Percentiles rank a stretch among this genome's conserved stretches.
Evolutionary conservation across 805 yeast species (phyloP).

Genomic region (Zygoascus biomembranicola): DNA sequence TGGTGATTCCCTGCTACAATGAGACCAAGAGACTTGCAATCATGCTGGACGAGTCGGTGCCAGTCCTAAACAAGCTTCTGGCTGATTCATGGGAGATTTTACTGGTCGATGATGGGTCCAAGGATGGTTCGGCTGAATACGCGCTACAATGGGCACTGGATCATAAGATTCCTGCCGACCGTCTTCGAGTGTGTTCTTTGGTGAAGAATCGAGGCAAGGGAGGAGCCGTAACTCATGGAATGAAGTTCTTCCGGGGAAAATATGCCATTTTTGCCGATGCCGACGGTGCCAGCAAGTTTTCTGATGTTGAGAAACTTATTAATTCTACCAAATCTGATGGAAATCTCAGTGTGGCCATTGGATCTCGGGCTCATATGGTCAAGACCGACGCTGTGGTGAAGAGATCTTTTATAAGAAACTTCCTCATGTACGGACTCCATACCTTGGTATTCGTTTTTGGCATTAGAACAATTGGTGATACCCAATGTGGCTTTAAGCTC

Average conservation of each 20-base stretch:
- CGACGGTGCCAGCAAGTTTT: constrained; percentile 86
- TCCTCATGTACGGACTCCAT: constrained; percentile 89
- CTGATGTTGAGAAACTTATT: constrained; percentile 52
- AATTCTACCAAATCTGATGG: constrained; percentile 29
- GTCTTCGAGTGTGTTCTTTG: constrained; percentile 62
- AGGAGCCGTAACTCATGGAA: constrained; percentile 94
- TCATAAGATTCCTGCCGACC: constrained; percentile 46
- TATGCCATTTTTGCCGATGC: constrained; percentile 90
- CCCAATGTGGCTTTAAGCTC: constrained; percentile 96
- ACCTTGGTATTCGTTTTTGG: constrained; percentile 83
- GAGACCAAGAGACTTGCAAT: constrained; percentile 63
- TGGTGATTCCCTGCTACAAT: constrained; percentile 91
- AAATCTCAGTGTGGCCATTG: constrained; percentile 64
- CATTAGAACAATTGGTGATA: constrained; percentile 75
- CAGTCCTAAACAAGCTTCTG: constrained; percentile 37
- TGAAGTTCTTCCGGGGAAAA: constrained; percentile 64
- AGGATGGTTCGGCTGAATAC: constrained; percentile 66
- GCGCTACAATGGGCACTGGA: constrained; percentile 52
- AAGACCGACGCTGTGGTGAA: constrained; percentile 95
- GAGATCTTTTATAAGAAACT: constrained; percentile 77
- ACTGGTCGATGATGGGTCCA: constrained; percentile 87
- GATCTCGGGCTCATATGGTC: constrained; percentile 96
- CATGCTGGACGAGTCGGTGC: constrained; percentile 34
- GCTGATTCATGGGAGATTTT: constrained; percentile 57
- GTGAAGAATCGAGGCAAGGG: constrained; percentile 84